Evolutionary conservation across 2,329 filamentous ascomycete species (phyloP).

Genomic region (Fusarium palustre): DNA sequence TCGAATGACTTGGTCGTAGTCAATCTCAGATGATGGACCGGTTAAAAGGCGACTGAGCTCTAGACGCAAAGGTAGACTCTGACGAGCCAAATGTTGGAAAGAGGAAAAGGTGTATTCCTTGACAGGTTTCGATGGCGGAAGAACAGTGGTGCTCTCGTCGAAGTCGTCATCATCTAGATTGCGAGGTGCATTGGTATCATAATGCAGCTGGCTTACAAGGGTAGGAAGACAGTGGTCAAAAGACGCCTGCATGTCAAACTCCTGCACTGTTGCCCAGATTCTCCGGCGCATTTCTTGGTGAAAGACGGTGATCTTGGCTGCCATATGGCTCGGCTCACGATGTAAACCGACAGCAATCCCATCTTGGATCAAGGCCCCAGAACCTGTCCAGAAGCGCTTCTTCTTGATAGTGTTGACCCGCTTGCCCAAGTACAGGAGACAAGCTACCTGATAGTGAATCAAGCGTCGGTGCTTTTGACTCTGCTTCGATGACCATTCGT

Average conservation of each 20-base stretch:
- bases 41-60: slow-evolving; percentile 69
- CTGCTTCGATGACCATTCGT: slow-evolving; percentile 65
- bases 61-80: slow-evolving; percentile 66
- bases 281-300: slow-evolving; percentile 72
- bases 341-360: slow-evolving; percentile 70
- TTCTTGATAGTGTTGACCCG: slow-evolving; percentile 73
- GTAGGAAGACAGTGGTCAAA: slow-evolving; percentile 71
- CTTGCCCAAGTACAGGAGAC: slow-evolving; percentile 70
- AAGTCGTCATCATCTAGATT: slow-evolving; percentile 71
- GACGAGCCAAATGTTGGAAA: slow-evolving; percentile 68
- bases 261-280: slow-evolving; percentile 71
- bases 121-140: slow-evolving; percentile 64
- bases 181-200: slow-evolving; percentile 65
- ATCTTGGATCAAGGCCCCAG: slow-evolving; percentile 67
- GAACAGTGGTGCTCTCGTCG: slow-evolving; percentile 62
- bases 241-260: slow-evolving; percentile 71
- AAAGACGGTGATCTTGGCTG: slow-evolving; percentile 66
- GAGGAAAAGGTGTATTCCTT: slow-evolving; percentile 69
- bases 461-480: slow-evolving; percentile 71
- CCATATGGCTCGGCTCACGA: slow-evolving; percentile 68
- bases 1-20: slow-evolving; percentile 71
- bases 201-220: slow-evolving; percentile 67
- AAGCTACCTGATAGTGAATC: slow-evolving; percentile 71
- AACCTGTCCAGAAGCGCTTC: slow-evolving; percentile 71
- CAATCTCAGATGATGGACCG: slow-evolving; percentile 65